These are phyloP conservation scores for Neonectria hederae DNA, from an alignment of 2,329 filamentous ascomycete species.

Conservation along the genomic window DNA sequence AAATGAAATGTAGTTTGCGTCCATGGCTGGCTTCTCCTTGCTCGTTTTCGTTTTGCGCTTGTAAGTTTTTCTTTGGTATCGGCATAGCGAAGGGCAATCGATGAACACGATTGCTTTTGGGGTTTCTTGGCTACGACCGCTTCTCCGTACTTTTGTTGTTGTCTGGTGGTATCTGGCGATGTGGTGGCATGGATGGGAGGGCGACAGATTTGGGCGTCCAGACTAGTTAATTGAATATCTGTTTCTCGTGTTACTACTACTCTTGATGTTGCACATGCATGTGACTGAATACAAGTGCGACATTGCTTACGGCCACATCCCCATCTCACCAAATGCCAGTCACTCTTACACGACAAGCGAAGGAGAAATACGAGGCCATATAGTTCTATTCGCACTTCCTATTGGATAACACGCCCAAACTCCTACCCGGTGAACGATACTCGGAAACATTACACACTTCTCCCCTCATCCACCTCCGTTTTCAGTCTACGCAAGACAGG, in stretches of 20 bases:
- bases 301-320: neutral
- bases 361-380: slow-evolving; percentile 18
- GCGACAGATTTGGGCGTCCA: slow-evolving; percentile 9
- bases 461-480: slow-evolving; percentile 25
- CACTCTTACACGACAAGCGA: neutral
- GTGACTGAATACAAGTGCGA: neutral
- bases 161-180: slow-evolving; percentile 6
- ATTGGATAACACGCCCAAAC: slow-evolving; percentile 36
- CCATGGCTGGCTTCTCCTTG: slow-evolving; percentile 1
- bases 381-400: slow-evolving; percentile 39
- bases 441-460: slow-evolving; percentile 26
- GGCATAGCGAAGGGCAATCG: neutral
- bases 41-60: neutral
- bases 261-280: neutral
- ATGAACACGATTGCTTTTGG: neutral
- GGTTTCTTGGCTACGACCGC: slow-evolving; percentile 1
- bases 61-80: neutral
- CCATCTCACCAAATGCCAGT: neutral
- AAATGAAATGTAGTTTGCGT: slow-evolving; percentile 11
- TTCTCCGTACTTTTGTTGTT: slow-evolving; percentile 10
- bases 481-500: slow-evolving; percentile 17
- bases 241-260: neutral
- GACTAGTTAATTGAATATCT: slow-evolving; percentile 21
- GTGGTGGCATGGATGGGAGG: slow-evolving; percentile 5
- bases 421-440: slow-evolving; percentile 38